Percentiles rank a stretch among this genome's conserved stretches.
phyloP scores from a whole-genome alignment of 208 protist species.

The Acanthamoeba royreba region DNA sequence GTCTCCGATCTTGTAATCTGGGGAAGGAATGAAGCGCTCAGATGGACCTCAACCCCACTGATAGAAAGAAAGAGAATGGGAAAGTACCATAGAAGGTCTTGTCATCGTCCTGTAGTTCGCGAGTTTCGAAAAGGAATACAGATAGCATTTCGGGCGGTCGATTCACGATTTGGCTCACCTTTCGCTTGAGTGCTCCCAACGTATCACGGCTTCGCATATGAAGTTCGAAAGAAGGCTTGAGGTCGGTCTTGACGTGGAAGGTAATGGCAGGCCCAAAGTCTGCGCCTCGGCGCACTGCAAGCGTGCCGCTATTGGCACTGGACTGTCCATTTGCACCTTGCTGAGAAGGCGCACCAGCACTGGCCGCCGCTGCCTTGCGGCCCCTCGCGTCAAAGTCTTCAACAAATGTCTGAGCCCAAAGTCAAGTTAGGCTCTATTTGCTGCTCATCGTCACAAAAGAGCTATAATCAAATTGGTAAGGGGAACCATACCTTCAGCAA shows the following conservation, averaged over 20 bases:
- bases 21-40: no score
- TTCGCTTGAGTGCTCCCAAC: constrained; percentile 22
- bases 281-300: background rate
- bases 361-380: background rate
- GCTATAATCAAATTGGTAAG: background rate
- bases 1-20: constrained; percentile 3
- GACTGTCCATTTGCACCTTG: background rate
- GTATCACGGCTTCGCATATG: constrained; percentile 21
- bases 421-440: background rate
- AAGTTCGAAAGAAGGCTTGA: constrained; percentile 9
- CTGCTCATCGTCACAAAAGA: background rate
- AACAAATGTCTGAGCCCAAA: background rate
- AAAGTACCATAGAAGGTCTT: constrained; percentile 23
- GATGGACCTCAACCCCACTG: background rate
- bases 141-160: background rate
- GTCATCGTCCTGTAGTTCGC: constrained; percentile 16
- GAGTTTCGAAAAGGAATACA: background rate
- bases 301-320: background rate
- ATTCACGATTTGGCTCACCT: background rate
- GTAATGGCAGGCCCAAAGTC: background rate
- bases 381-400: constrained; percentile 23
- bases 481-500: background rate
- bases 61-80: background rate
- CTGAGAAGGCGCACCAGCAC: background rate
- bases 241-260: constrained; percentile 18